Conservation (phyloP, 2,329 filamentous ascomycete species). For the Fusarium ambrosium region DNA sequence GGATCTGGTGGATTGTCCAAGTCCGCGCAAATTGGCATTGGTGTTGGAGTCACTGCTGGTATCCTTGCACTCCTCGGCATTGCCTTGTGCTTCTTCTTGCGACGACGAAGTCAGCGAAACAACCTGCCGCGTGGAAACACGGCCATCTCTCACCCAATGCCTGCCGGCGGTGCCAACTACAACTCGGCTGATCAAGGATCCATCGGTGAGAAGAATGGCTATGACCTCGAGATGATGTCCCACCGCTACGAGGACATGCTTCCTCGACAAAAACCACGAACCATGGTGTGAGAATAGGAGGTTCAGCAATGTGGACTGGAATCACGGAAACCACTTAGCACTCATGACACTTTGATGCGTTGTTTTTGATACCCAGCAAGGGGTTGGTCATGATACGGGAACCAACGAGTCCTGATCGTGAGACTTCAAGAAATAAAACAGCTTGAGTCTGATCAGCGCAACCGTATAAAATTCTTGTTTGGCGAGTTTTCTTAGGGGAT, state of each 20-base stretch:
- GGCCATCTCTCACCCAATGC: conserved; percentile 66
- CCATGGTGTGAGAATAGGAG: conserved; percentile 52
- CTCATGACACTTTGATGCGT: conserved; percentile 11
- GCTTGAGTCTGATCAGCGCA: neutral
- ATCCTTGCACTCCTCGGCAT: conserved; percentile 56
- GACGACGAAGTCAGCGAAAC: conserved; percentile 49
- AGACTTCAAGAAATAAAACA: neutral
- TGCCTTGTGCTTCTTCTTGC: conserved; percentile 53
- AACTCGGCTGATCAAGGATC: conserved; percentile 53
- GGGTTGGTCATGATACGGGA: conserved; percentile 12
- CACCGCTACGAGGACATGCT: conserved; percentile 71
- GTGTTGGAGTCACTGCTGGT: conserved; percentile 60
- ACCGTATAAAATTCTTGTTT: neutral
- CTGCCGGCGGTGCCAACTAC: conserved; percentile 58
- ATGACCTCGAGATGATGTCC: conserved; percentile 65
- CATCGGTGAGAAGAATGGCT: conserved; percentile 55
- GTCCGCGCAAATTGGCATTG: conserved; percentile 64
- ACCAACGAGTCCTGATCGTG: neutral
- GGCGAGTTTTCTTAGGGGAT: conserved; percentile 3
- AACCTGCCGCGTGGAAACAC: conserved; percentile 50
- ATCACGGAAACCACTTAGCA: conserved; percentile 10
- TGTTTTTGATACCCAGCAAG: conserved; percentile 9
- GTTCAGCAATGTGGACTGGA: conserved; percentile 18
- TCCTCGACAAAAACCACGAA: conserved; percentile 63
- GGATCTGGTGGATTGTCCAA: conserved; percentile 43